Base-by-base conservation (phyloP, 202 grass and related monocot species). In the Eragrostis tef region DNA sequence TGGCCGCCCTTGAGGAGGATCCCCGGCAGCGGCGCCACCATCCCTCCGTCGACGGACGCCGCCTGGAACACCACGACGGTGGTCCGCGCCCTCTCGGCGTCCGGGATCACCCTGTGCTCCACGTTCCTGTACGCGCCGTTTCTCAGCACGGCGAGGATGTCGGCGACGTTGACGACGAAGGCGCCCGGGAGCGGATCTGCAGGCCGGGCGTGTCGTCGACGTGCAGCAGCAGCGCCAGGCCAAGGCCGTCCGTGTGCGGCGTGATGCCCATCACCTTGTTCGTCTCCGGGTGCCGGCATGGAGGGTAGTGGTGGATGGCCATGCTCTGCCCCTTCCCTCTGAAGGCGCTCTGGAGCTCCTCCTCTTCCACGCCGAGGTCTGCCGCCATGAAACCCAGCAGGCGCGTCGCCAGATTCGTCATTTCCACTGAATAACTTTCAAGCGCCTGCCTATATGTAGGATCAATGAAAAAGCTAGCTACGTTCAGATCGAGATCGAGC, bases 101-200 rank as follows among this genome's bases (percentile, higher is more conserved):
- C 9, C 0, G 29, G 39, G 0, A 76, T 6, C 39, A 77, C 73
- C 56, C 73, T 46, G 56, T 62, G 73, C 58, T 48, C 20, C 43
- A 34, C 43, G 58, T 58, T 77, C 58, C 14, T 26, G 75, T 78
- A 78, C 16, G 58, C 25, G 14, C 59, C 75, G 25, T 78, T 78
- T 43, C 43, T 64, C 22, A 78, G 8, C 24, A 86, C 71, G 79
- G 88, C 79, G 75, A 92, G 74, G 9, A 80, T 71, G 49, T 92
- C 79, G 25, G 86, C 86, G 1, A 92, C 31, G 47, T 92, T 89
- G 42, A 89, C 83, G 17, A 92, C 74, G n/a, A 92, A 48, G 49
- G 86, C 86, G 11, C 79, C 74, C 0, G 46, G 46, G 11, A 48
- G 88, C 91, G 29, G 7, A 94, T 74, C 56, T 94, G 86, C 31